Evolutionary conservation across 768 basidiomycete species (phyloP).

Genomic region (Termitomyces eurrhizus): DNA sequence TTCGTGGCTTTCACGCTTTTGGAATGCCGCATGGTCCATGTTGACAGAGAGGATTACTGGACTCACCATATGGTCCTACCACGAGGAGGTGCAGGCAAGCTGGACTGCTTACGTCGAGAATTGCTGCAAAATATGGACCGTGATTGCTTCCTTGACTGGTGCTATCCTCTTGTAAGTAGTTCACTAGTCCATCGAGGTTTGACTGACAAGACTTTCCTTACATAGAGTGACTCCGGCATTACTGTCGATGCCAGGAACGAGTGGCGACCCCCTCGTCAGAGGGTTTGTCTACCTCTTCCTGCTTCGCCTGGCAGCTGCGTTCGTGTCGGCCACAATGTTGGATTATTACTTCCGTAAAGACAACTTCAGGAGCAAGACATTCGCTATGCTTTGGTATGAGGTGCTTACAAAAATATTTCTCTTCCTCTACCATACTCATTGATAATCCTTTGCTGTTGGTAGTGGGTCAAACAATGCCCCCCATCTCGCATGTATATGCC

Average conservation of each 20-base stretch:
- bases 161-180: background rate
- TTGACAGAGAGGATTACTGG: background rate
- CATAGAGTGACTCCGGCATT: too few relatives aligned
- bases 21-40: too few relatives aligned
- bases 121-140: background rate
- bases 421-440: background rate
- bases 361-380: background rate
- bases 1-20: background rate
- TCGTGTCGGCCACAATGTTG: background rate
- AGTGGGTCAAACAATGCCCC: too few relatives aligned
- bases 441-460: too few relatives aligned
- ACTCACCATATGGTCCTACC: background rate
- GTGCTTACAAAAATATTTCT: background rate
- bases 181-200: background rate
- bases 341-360: background rate
- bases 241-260: too few relatives aligned
- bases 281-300: background rate
- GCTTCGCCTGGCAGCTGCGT: background rate
- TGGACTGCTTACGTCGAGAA: background rate
- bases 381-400: background rate
- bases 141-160: background rate
- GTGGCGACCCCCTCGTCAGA: too few relatives aligned
- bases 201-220: too few relatives aligned
- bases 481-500: too few relatives aligned
- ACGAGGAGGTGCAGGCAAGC: background rate